Base-by-base conservation (phyloP, 768 basidiomycete species). In the Lactarius trivialis region DNA sequence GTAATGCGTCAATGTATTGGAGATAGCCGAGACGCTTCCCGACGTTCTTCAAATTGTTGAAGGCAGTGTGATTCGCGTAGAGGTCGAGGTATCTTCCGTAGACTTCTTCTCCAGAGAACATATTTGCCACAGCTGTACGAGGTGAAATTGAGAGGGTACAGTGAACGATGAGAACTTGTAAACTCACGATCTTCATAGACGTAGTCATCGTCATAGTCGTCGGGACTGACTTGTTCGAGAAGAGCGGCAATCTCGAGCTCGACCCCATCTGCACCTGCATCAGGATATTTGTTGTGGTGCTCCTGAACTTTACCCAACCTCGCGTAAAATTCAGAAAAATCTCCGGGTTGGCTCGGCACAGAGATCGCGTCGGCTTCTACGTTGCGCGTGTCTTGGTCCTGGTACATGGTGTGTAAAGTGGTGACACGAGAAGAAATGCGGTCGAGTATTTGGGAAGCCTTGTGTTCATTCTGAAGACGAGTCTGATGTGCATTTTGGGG, bases 31-130 rank as follows among this genome's bases (percentile, higher is more conserved):
- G 75, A 48, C 94, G 83, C 71, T 88, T 91, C 55, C 85, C 82
- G 54, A 94, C 82, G 61, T 87, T 83, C 75, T 91, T 91, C 66
- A 99, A 74, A 74, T 99, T 99, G 77, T 84, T 86, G 76, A 91
- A 98, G 54, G 89, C 79, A 53, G 88, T 83, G 69, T 98, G 97
- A 62, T 91, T 86, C 55, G 85, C 79, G 73, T 98, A 91, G 60
- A 99, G 73, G 73, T 99, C 97, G 64, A 98, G 82, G 72, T 96
- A 98, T 74, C 91, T 91, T 56, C 97, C 97, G 68, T 95, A 92
- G 8, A 82, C 82, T 72, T 99, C 97, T 77, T 98, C 96, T 36
- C 97, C 97, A 14, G 95, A 96, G 76, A 99, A 99, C 68, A 96
- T 74, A 55, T 91, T 74, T 37, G 89, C 86, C 59, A 93, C 79